Conservation (phyloP, 2,329 filamentous ascomycete genomes). For the Cordyceps farinosa region DNA sequence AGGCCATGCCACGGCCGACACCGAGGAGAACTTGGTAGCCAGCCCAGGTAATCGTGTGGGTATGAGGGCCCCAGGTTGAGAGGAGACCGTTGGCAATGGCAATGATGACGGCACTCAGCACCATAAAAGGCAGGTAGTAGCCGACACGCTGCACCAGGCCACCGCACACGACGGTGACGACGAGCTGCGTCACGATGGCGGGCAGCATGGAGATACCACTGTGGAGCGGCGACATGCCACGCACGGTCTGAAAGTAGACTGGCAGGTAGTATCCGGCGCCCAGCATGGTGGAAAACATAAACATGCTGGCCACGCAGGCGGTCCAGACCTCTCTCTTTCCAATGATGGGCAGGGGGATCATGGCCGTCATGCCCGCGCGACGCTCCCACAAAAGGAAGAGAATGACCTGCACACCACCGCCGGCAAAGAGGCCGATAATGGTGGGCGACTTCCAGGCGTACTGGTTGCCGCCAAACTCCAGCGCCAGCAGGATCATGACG, state of each 20-base stretch:
- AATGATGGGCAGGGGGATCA: constrained; percentile 46
- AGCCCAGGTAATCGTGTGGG: constrained; percentile 38
- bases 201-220: constrained; percentile 30
- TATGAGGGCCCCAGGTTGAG: constrained; percentile 36
- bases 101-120: constrained; percentile 30
- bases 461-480: constrained; percentile 49
- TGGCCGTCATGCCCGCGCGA: constrained; percentile 43
- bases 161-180: constrained; percentile 25
- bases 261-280: constrained; percentile 46
- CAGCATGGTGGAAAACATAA: constrained; percentile 43
- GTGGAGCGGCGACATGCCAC: constrained; percentile 28
- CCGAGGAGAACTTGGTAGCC: constrained; percentile 44
- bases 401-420: constrained; percentile 35
- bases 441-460: constrained; percentile 44
- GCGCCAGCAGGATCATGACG: constrained; percentile 47
- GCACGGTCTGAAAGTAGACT: constrained; percentile 50
- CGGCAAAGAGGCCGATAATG: constrained; percentile 45
- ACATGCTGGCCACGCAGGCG: constrained; percentile 38
- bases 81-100: constrained; percentile 39
- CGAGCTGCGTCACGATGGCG: constrained; percentile 26
- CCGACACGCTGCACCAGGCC: constrained; percentile 31
- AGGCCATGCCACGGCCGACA: constrained; percentile 40
- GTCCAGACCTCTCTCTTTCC: constrained; percentile 41
- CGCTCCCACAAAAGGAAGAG: constrained; percentile 46
- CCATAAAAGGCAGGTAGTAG: constrained; percentile 43